Evolutionary conservation across 1,284 basidiomycete genomes (phyloP), one percentile per base, ranked within the genome.

Genomic region (Rhizoctonia solani): DNA sequence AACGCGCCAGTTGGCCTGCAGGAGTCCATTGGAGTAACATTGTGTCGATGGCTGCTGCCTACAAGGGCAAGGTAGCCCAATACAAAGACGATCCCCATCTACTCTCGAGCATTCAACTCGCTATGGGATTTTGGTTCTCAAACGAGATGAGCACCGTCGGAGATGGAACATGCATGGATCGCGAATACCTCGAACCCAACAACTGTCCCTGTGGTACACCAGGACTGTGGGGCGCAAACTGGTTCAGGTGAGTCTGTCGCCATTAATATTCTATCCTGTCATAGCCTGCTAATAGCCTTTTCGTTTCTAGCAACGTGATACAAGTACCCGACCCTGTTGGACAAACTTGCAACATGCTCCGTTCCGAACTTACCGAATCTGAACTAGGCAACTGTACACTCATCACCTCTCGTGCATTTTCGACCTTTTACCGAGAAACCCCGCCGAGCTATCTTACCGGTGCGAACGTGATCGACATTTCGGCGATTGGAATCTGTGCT

Each of bases 221-320:
- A 1, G 86, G 85, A 71, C 66, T 81, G 8, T 86, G 84, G 86
- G 88, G 88, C 72, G 82, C 81, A 65, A 89, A 90, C 73, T 90
- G 88, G 88, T 87, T 81, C 46, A 27, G 44, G 52, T 55, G 27
- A 3, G 16, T 46, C 19, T 37, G 29, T 29, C 11, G 3, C 16
- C 21, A 16, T 25, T 25, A 34, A 52, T 9, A 11, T 25, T 32
- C 21, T 21, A 34, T 14, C 9, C 41, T 56, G 19, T 29, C 19
- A n/a, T 13, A 16, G n/a, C 8, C 6, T 14, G 21, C 19, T 46
- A 11, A 19, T 46, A 19, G 44, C n/a, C 6, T 65, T 32, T 70
- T 70, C 66, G 63, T 63, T 23, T 66, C 67, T 61, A 87, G 83
- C 37, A 39, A 39, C 16, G 79, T 87, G 32, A 86, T 88, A 37